phyloP scores from a whole-genome alignment of 2,329 filamentous ascomycete genomes.

The Penicillium sp. region DNA sequence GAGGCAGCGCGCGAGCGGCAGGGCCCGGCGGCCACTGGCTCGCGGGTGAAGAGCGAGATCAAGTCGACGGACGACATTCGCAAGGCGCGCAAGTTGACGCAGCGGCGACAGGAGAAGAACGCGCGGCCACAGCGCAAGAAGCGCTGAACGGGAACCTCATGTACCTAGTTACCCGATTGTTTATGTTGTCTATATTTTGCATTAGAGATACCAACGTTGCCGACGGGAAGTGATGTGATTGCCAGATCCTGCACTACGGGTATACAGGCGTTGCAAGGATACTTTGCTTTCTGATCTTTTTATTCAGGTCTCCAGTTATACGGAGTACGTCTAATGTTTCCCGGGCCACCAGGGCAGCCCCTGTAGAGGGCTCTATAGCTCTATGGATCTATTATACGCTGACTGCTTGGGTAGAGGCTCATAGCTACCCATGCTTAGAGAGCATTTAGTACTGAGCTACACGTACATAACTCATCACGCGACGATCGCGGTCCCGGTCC shows the following conservation, averaged over 20 bases:
- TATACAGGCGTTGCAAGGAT: background rate
- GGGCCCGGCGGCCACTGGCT: constrained; percentile 27
- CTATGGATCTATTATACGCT: background rate
- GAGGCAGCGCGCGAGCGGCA: constrained; percentile 73
- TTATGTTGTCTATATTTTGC: constrained; percentile 9
- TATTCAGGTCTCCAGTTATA: too few species aligned
- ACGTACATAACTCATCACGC: background rate
- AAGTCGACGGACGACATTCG: constrained; percentile 78
- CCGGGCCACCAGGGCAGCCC: too few species aligned
- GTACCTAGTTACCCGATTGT: background rate
- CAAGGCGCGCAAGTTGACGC: constrained; percentile 72
- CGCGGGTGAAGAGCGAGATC: constrained; percentile 70
- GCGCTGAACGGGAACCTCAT: constrained; percentile 23
- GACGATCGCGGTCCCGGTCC: background rate
- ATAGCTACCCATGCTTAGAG: background rate
- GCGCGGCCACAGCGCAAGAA: constrained; percentile 68
- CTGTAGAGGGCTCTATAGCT: too few species aligned
- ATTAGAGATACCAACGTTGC: constrained; percentile 16
- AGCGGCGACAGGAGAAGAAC: constrained; percentile 80
- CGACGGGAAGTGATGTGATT: background rate
- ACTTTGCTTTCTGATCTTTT: too few species aligned
- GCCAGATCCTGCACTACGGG: background rate
- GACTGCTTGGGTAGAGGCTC: background rate
- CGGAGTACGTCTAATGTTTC: too few species aligned
- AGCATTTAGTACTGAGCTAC: background rate